Base-by-base conservation (phyloP, 106 monocot species). In the Dioscorea alata region DNA sequence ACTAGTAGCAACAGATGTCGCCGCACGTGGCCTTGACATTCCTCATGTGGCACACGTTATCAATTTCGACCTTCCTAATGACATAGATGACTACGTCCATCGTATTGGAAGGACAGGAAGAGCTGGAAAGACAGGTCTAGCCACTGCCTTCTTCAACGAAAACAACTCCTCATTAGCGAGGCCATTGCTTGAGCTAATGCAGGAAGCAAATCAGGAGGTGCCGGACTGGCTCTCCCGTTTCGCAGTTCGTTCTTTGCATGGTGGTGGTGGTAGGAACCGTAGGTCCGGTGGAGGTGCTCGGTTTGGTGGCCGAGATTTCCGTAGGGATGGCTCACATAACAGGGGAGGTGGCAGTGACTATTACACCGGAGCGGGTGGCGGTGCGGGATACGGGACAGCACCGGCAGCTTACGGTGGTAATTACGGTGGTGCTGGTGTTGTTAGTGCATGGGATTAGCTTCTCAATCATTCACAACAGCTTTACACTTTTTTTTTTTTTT, bases 91-190 rank as follows among this genome's bases (percentile, higher is more conserved):
- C 69, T 94, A 94, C 18, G 94, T 94, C 53, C 94, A 94, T 63
- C 73, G 94, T 24, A 94, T 94, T 28, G 94, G 94, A 57, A 76
- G 94, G 48, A 94, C 94, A 0, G 94, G 94, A 12, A 75, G 94
- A 69, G 94, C 94, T 13, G 94, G 94, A 6, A 94, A 90, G 56
- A 63, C 75, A 12, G 94, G 90, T 0, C 66, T 94, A 12, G 93
- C 93, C 0, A 94, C 93, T n/a, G 93, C 89, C 24, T 90, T 94
- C 75, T 94, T 94, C 86, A 87, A 86, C 25, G 86, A 94, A 35
- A 73, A 69, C 67, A 90, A 84, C 70, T 16, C 66, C 50, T 75
- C 77, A 1, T 28, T 92, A 48, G 91, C 91, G 33, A 70, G 79
- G 75, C 67, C 89, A 1, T 71, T 94, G 17, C 17, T 82, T 4